Evolutionary conservation across 2,329 filamentous ascomycete species (phyloP), one percentile per base, ranked within the genome.

Genomic region (Claviceps spartinae): DNA sequence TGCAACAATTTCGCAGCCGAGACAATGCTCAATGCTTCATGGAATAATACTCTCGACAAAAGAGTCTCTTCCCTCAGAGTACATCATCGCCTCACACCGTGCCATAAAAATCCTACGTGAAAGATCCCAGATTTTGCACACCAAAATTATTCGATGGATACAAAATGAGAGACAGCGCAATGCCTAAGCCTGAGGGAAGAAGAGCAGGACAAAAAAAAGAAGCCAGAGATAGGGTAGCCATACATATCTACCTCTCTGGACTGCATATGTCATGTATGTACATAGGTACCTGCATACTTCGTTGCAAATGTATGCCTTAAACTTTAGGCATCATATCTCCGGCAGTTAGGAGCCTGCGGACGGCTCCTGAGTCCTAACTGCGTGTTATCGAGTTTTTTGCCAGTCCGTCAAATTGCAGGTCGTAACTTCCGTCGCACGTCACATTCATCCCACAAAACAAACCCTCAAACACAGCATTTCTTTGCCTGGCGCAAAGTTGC

Each of bases 401-500:
- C 38, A 14, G n/a, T 30, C n/a, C 11, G 13, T 22, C n/a, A n/a
- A 26, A 43, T n/a, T 24, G 53, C 49, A 42, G 41, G 14, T 59
- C 57, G 55, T 55, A 57, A 52, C 55, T 58, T 57, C 59, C 47
- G 37, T 38, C 52, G 14, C 45, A 48, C 52, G 16, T 47, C 49
- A 51, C 54, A 52, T 53, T 54, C 54, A 50, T 49, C 57, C 54
- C 46, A 20, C 54, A 55, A 51, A 46, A 54, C 48, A 44, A 46
- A 38, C 47, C 54, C 54, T 40, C 24, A 50, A 45, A 34, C 30
- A 53, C 16, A 57, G 53, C 54, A 53, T 48, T 59, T 51, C 60
- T 60, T 68, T 70, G 67, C 67, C 67, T 68, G 68, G 68, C 56
- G 67, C 68, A 69, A 67, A 64, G 61, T 66, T 60, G 57, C 52